Percentiles rank a stretch among this genome's conserved stretches.
Conservation (phyloP, 345 rosid species). For the Citrus maxima region DNA sequence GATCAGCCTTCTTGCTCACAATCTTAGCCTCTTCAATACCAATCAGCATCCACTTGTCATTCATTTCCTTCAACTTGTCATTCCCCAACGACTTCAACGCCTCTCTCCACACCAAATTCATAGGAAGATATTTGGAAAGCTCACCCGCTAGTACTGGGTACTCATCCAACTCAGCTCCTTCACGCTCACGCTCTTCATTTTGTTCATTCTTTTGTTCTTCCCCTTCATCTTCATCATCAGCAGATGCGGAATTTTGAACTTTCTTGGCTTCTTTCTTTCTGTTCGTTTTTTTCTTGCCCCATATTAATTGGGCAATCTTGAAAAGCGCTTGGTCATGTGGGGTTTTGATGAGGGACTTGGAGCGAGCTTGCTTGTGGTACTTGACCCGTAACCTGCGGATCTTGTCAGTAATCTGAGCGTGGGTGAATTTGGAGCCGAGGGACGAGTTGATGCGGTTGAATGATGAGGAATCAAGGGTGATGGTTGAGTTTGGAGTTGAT, state of each 20-base stretch:
- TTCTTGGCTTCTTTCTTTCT: not conserved
- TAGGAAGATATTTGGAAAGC: constrained; percentile 7
- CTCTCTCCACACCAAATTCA: constrained; percentile 18
- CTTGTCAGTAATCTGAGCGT: constrained; percentile 27
- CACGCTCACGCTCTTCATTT: not conserved
- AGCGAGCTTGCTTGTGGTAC: constrained; percentile 28
- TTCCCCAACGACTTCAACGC: constrained; percentile 21
- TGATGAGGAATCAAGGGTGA: constrained; percentile 6
- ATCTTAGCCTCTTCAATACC: constrained; percentile 30
- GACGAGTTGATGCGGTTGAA: constrained; percentile 17
- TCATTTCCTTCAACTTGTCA: constrained; percentile 25
- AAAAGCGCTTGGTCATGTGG: constrained; percentile 24
- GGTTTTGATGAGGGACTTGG: constrained; percentile 29
- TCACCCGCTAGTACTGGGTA: constrained; percentile 25
- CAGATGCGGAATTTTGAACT: not conserved
- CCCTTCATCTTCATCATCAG: not conserved
- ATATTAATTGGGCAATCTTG: constrained; percentile 19
- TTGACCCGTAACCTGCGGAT: constrained; percentile 24
- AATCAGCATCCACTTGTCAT: constrained; percentile 25
- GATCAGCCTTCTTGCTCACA: constrained; percentile 29
- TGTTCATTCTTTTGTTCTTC: not conserved
- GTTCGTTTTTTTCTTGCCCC: constrained; percentile 23
- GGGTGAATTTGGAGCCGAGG: constrained; percentile 23
- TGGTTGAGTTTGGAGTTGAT: not conserved
- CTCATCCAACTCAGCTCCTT: constrained; percentile 13